Evolutionary conservation across 179 eudicot species (phyloP), one percentile per base, ranked within the genome.

Genomic region (Sideroxylon spinosum): DNA sequence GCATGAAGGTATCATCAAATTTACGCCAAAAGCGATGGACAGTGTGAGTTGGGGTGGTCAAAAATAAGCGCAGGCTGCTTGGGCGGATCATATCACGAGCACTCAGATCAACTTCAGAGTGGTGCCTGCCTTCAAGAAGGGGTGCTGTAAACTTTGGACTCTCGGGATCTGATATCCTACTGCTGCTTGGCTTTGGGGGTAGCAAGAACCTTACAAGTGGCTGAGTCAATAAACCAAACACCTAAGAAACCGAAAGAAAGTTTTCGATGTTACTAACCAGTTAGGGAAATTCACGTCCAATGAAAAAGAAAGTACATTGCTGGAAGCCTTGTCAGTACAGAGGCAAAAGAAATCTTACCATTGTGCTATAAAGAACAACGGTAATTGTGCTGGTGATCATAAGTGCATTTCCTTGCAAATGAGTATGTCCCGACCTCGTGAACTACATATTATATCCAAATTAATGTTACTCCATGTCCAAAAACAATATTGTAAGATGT

Each of bases 311-410:
- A 71, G 44, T 37, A 46, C 57, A 61, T 1, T 10, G 17, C 9
- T 16, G 12, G 50, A 29, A 76, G 22, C 37, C 7, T 10, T 57
- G 12, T 52, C 9, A 0, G 1, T 46, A 13, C 37, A 19, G 59
- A 20, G n/a, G 53, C 56, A 77, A n/a, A 50, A 66, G 60, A 49
- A 53, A 69, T 65, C 86, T 86, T 81, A 91, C 97, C 90, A 85
- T 78, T 29, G 97, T 91, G 85, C 97, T 91, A 83, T 89, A 81
- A 32, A 91, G 97, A 80, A 90, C 94, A 56, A 92, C 87, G 17
- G 88, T 76, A 44, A 92, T 90, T 14, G 93, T 90, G 80, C 92
- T 90, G 53, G 94, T 92, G 71, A 92, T 92, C 97, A 92, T 86
- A 64, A 92, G 78, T 7, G 97, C 93, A 76, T 92, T 85, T 14